Conservation (phyloP, 2,329 filamentous ascomycete genomes). For the Dothistroma pini region DNA sequence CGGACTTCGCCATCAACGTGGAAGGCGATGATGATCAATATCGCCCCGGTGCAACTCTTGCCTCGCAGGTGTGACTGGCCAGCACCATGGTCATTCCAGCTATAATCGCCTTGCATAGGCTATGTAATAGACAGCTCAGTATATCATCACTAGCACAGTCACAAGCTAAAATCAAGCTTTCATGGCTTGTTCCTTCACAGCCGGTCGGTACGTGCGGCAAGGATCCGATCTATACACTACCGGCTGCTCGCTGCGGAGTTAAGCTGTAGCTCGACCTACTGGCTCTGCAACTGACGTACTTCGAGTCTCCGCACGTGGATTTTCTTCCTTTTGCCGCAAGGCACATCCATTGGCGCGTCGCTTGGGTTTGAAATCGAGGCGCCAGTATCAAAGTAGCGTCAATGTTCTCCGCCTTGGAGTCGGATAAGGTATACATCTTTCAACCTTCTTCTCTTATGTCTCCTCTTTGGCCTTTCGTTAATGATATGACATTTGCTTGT, state of each 20-base stretch:
- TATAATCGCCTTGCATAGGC: too few relatives aligned
- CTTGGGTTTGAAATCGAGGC: conserved; percentile 5
- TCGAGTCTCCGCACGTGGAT: too few relatives aligned
- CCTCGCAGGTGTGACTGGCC: too few relatives aligned
- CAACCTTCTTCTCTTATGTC: background rate
- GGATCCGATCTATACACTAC: background rate
- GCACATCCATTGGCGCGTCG: background rate
- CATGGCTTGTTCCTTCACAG: background rate
- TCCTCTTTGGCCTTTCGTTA: background rate
- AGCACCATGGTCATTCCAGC: too few relatives aligned
- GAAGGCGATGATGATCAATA: background rate
- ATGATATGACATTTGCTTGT: background rate
- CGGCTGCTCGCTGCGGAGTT: background rate
- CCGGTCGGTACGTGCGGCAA: conserved; percentile 5
- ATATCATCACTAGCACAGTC: background rate
- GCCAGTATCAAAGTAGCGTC: background rate
- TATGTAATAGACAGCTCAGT: background rate
- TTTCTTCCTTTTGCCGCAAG: background rate
- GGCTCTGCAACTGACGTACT: background rate
- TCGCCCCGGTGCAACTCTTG: background rate
- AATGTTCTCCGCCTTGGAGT: background rate
- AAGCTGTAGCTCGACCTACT: background rate
- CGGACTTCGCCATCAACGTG: too few relatives aligned
- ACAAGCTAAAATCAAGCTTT: background rate
- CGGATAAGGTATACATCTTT: background rate